These are phyloP conservation scores for Colletotrichum sp. DNA, from an alignment of 2,329 filamentous ascomycete species.

Conservation along the genomic window DNA sequence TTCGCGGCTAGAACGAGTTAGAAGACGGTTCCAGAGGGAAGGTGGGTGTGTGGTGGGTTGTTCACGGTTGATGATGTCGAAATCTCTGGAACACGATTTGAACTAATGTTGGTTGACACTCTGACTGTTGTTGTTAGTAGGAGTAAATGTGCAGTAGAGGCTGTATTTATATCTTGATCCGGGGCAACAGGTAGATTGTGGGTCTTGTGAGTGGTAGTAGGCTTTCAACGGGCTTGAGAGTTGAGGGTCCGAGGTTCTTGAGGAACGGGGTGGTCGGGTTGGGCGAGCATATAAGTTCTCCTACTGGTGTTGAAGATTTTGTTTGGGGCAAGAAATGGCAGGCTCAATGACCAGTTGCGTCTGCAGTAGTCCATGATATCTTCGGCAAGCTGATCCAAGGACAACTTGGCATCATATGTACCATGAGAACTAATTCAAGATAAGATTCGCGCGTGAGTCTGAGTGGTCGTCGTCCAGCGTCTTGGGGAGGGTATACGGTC, in stretches of 20 bases:
- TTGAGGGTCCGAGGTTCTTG: neutral
- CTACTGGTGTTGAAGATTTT: neutral
- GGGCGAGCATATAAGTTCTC: neutral
- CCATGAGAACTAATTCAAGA: no score
- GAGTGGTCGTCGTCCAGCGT: neutral
- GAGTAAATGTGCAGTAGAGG: no score
- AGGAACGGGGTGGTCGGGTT: neutral
- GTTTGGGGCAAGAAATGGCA: neutral
- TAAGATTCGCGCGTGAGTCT: no score
- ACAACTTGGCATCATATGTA: no score
- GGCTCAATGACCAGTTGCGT: no score
- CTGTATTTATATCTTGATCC: neutral
- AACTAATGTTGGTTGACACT: no score
- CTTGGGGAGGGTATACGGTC: fast-evolving
- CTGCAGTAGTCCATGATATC: neutral
- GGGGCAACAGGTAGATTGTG: neutral
- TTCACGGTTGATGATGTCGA: neutral
- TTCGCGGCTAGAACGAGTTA: neutral
- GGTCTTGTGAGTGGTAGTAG: neutral
- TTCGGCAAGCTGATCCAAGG: neutral
- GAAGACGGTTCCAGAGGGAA: neutral
- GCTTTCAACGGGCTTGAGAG: neutral
- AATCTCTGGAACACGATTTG: fast-evolving
- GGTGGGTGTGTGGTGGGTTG: neutral
- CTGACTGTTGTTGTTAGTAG: no score